Base-by-base conservation (phyloP, 202 grass and related monocot species). In the Digitaria exilis region DNA sequence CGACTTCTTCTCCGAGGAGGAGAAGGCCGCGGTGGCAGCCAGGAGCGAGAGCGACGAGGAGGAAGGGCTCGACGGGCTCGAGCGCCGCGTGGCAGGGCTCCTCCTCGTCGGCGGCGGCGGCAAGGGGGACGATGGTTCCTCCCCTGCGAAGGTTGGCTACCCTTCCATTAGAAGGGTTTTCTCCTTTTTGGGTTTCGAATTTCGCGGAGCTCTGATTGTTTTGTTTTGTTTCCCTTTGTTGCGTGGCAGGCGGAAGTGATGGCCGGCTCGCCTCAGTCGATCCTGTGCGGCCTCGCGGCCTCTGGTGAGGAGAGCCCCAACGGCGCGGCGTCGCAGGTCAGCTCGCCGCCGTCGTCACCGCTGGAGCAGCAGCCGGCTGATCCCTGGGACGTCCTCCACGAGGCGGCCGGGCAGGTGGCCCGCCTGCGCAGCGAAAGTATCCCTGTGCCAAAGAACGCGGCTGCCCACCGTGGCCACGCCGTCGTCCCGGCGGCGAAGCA, bases 211-310 rank as follows among this genome's bases (percentile, higher is more conserved):
- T 35, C 67, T 83, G 44, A 86, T 75, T 34, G 41, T 6, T 60
- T 31, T 26, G 6, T n/a, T n/a, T 3, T 4, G 5, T 51, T 19
- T 1, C 0, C 15, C 19, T 32, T 12, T 0, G 1, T 61, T 31
- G 32, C 3, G 24, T 59, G 42, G 10, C 25, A 90, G 84, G 69
- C 37, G 75, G 52, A 91, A 75, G 77, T 77, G 35, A 78, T 90
- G 83, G 73, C 74, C 17, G 85, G 93, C 17, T 95, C 93, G 28
- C 96, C 93, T 37, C 90, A 98, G 54, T 95, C 92, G 4, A 93
- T 87, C 46, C 72, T 98, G 30, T 93, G 83, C 25, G 84, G 76
- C 9, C 64, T 87, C 10, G 25, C 57, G 34, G 80, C 37, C 0
- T 90, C 76, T 0, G 83, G 76, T 28, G 89, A 93, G 19, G 91